Conservation (phyloP, 2,329 filamentous ascomycete genomes). For the Biscogniauxia marginata region DNA sequence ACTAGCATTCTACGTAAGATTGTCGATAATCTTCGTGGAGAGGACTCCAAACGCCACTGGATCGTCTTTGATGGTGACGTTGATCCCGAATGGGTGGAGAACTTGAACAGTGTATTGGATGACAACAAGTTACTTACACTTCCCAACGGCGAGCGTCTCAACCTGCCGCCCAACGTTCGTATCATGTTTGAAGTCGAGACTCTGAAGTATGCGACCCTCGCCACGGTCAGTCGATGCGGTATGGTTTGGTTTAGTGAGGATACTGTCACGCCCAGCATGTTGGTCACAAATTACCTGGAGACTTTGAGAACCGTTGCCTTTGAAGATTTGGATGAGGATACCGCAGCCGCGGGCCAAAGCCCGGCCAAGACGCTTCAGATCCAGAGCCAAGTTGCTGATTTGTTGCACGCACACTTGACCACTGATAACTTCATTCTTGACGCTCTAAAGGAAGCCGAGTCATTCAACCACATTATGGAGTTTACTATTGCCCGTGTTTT, state of each 20-base stretch:
- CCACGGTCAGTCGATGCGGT: conserved; percentile 98
- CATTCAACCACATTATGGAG: conserved; percentile 96
- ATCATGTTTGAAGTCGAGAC: conserved; percentile 99
- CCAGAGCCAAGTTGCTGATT: conserved; percentile 75
- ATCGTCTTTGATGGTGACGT: conserved; percentile 99
- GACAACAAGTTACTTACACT: conserved; percentile 98
- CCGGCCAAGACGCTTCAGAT: conserved; percentile 76
- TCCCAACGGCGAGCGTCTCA: conserved; percentile 96
- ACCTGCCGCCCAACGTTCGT: conserved; percentile 88
- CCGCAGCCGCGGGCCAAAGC: conserved; percentile 70
- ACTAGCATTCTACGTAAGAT: conserved; percentile 98
- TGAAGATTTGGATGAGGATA: conserved; percentile 94
- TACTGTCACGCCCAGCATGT: conserved; percentile 88
- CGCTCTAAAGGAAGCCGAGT: conserved; percentile 71
- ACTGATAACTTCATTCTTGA: conserved; percentile 79
- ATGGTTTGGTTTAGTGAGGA: conserved; percentile 99
- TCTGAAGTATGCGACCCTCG: conserved; percentile 93
- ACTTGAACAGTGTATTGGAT: conserved; percentile 98
- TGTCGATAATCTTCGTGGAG: conserved; percentile 95
- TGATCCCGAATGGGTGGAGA: conserved; percentile 99
- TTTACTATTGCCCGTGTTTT: conserved; percentile 89
- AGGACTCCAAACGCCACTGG: conserved; percentile 97
- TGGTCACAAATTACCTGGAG: conserved; percentile 88
- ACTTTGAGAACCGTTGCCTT: conserved; percentile 80
- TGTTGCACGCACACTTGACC: conserved; percentile 73